Evolutionary conservation across 1,284 basidiomycete genomes (phyloP), one percentile per base, ranked within the genome.

Genomic region (Malassezia sp.): DNA sequence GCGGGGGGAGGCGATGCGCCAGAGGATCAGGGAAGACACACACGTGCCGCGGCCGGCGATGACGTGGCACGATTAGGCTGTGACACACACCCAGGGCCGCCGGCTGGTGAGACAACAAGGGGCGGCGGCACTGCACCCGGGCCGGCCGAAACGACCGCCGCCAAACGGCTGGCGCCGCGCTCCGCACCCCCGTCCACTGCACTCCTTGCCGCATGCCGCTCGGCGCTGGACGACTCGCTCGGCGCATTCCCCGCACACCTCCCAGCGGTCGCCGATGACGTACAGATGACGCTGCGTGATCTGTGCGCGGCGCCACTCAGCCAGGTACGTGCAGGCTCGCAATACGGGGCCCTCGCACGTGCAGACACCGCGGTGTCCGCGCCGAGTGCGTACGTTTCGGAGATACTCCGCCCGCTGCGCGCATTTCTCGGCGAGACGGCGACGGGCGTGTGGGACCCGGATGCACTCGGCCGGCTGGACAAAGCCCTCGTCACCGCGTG

Each of bases 221-320:
- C n/a, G n/a, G n/a, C 38, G 27, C 35, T 53, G 18, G 36, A 31
- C 0, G 54, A 51, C 20, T 49, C 55, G 12, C 30, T 61, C 4
- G 38, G 38, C 2, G 21, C n/a, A 4, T 20, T 23, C 12, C 26
- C 14, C 14, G n/a, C 17, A 3, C 27, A 56, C 0, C 21, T 33
- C 11, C 35, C 38, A 1, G 30, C 23, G 1, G 45, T 58, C 5
- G 50, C 48, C 1, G 22, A 42, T 0, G 20, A 36, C 1, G 42
- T 54, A 4, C 46, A 47, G 11, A 63, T 73, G 4, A 80, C 90
- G 45, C 73, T 96, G 18, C 79, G 79, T 5, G 78, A 79, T 39
- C 80, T 86, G 11, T 86, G 83, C 55, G 82, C 80, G 52, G 89
- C 93, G 57, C 81, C 84, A 3, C 77, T 97, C 32, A 78, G 84